A percentile compares a stretch with the other conserved stretches of the same genome.
Evolutionary conservation across 2,329 filamentous ascomycete species (phyloP).

Genomic region (Didymella exigua): DNA sequence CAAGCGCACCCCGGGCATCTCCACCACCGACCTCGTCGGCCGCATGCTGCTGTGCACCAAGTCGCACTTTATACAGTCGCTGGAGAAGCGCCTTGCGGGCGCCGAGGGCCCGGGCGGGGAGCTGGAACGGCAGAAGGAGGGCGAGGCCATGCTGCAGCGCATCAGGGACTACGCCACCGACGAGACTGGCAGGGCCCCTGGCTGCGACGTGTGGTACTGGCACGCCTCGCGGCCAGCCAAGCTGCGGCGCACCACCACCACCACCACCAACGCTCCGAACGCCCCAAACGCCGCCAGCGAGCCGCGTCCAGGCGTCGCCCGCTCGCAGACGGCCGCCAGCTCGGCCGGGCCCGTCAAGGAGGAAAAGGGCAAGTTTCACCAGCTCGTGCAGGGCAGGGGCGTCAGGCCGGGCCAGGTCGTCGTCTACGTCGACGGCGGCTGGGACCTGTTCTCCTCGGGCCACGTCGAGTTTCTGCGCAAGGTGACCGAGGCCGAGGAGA

Average conservation of each 20-base stretch:
- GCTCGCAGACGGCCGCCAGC: conserved; percentile 47
- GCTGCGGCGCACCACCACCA: conserved; percentile 42
- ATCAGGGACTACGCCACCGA: conserved; percentile 89
- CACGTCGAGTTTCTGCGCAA: conserved; percentile 92
- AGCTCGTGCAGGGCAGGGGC: conserved; percentile 72
- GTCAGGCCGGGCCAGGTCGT: conserved; percentile 80
- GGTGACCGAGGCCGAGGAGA: conserved; percentile 75
- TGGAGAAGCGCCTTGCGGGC: conserved; percentile 71
- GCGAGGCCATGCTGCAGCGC: conserved; percentile 73
- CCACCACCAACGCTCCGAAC: conserved; percentile 19
- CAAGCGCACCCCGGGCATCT: conserved; percentile 93
- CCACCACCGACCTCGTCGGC: conserved; percentile 96
- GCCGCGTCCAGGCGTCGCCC: conserved; percentile 26
- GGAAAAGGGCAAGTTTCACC: conserved; percentile 69
- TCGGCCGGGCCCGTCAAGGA: conserved; percentile 51
- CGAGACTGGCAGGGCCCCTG: conserved; percentile 76
- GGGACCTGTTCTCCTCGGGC: conserved; percentile 94
- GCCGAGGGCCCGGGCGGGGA: conserved; percentile 72
- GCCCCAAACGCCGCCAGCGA: conserved; percentile 19
- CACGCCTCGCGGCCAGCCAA: conserved; percentile 57
- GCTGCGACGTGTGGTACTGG: conserved; percentile 88
- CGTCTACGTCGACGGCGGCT: conserved; percentile 95
- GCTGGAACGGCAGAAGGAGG: conserved; percentile 69
- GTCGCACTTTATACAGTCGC: conserved; percentile 86
- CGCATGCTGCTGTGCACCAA: conserved; percentile 97